Conservation (phyloP, 345 rosid genomes). For the Populus alba region DNA sequence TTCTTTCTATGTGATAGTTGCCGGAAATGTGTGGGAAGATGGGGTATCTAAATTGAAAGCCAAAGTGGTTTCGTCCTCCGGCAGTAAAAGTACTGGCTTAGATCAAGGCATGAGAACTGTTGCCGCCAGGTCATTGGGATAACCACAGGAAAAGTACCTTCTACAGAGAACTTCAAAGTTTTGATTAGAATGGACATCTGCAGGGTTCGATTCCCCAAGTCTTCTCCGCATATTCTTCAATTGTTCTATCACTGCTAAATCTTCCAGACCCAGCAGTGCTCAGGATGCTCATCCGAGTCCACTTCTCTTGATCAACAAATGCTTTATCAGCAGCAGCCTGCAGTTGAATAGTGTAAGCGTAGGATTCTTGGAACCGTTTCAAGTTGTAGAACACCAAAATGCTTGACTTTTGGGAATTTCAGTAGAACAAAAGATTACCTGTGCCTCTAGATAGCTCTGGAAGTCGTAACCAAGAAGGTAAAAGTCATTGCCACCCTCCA, state of each 20-base stretch:
- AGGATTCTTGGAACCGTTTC: not conserved
- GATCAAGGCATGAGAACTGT: too few species aligned
- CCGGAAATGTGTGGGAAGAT: too few species aligned
- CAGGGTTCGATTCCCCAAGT: conserved; percentile 43
- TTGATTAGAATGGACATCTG: conserved; percentile 34
- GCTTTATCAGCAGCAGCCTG: conserved; percentile 52
- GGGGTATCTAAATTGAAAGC: too few species aligned
- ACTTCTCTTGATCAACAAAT: conserved; percentile 42
- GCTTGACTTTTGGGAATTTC: not conserved
- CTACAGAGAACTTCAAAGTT: not conserved
- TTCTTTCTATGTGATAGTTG: too few species aligned
- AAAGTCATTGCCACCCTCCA: conserved; percentile 35
- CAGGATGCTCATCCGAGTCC: conserved; percentile 48
- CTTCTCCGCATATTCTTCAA: conserved; percentile 41
- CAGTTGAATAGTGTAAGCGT: not conserved
- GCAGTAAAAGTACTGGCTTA: too few species aligned
- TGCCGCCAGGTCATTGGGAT: too few species aligned
- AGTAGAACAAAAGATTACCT: conserved; percentile 18
- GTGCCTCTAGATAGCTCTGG: conserved; percentile 41
- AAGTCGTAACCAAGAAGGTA: conserved; percentile 44
- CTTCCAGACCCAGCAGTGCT: conserved; percentile 44
- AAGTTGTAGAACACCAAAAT: not conserved
- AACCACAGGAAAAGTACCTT: not conserved
- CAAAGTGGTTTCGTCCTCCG: too few species aligned
- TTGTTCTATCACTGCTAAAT: conserved; percentile 45